These are phyloP conservation scores for Aspergillus kassunensis DNA, from an alignment of 495 filamentous ascomycete species.

Conservation along the genomic window DNA sequence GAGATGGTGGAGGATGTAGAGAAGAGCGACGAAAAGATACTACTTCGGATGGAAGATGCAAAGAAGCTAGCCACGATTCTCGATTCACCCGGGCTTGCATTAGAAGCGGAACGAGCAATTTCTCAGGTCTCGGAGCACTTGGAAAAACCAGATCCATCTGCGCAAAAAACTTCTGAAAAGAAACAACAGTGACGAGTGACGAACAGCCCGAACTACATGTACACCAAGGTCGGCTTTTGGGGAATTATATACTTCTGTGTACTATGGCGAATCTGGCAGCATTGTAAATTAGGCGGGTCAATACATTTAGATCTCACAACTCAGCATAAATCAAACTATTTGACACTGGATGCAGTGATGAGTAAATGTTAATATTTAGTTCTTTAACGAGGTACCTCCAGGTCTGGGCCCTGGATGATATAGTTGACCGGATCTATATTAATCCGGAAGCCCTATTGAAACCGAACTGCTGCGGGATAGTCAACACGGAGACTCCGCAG, in stretches of 20 bases:
- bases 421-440: constrained; percentile 22
- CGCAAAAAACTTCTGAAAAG: constrained; percentile 22
- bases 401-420: background rate
- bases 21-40: constrained; percentile 52
- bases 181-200: constrained; percentile 27
- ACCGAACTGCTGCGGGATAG: background rate
- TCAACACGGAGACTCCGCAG: constrained; percentile 6
- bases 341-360: too few relatives aligned
- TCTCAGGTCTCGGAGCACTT: constrained; percentile 76
- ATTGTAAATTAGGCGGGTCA: constrained; percentile 1
- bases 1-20: constrained; percentile 40
- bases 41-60: constrained; percentile 54
- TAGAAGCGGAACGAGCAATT: constrained; percentile 87
- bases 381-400: too few relatives aligned
- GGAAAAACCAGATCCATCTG: constrained; percentile 42
- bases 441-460: constrained; percentile 20
- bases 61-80: constrained; percentile 64
- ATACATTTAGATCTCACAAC: background rate
- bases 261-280: background rate
- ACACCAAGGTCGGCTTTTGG: background rate
- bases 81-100: constrained; percentile 74
- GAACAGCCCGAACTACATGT: background rate
- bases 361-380: too few relatives aligned
- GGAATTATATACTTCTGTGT: background rate
- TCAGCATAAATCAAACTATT: too few relatives aligned